Conservation (phyloP, 1,284 basidiomycete genomes). For the Moesziomyces parantarcticus region DNA sequence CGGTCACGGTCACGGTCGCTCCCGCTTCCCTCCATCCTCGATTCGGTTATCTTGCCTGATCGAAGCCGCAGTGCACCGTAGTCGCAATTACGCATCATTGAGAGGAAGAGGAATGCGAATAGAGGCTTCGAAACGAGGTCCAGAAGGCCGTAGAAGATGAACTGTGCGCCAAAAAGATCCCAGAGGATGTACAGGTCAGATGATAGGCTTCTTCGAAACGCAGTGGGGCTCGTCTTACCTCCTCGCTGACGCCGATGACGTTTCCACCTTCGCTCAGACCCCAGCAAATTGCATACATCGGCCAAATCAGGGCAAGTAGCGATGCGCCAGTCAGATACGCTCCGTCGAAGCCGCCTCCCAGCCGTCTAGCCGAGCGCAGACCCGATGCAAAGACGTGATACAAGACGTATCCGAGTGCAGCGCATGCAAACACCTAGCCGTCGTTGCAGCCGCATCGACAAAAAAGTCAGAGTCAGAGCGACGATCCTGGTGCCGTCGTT, state of each 20-base stretch:
- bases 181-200: neutral
- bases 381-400: constrained; percentile 65
- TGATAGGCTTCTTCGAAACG: no score
- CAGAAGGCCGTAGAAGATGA: constrained; percentile 74
- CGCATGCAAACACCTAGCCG: constrained; percentile 67
- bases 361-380: constrained; percentile 67
- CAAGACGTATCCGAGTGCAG: constrained; percentile 68
- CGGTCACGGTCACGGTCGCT: neutral
- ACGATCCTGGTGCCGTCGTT: no score
- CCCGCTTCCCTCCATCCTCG: constrained; percentile 10
- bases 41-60: constrained; percentile 41
- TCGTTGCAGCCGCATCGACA: no score
- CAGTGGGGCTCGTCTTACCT: constrained; percentile 9
- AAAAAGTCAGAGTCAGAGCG: no score
- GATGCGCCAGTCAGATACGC: constrained; percentile 70
- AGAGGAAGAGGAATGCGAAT: constrained; percentile 55
- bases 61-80: constrained; percentile 39
- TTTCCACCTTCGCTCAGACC: constrained; percentile 72
- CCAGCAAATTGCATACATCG: constrained; percentile 69
- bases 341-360: constrained; percentile 67
- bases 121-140: constrained; percentile 72
- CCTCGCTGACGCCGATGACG: constrained; percentile 67
- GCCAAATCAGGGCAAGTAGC: constrained; percentile 51
- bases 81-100: constrained; percentile 38
- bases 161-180: constrained; percentile 39